Evolutionary conservation across 208 protist species (phyloP), one percentile per base, ranked within the genome.

Genomic region (Acanthamoeba polyphaga): DNA sequence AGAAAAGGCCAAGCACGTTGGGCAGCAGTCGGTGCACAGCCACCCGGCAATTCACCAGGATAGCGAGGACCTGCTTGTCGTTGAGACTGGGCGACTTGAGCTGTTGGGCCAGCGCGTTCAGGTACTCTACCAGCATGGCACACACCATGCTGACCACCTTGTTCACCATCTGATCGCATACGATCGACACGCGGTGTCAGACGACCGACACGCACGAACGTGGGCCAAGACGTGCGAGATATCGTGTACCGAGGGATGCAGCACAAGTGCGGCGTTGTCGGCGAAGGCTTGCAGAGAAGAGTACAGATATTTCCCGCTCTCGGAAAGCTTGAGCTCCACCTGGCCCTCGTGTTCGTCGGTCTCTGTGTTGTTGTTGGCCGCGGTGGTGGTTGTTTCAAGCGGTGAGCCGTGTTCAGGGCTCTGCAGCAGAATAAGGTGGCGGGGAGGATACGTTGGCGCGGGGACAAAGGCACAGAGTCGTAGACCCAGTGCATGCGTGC

Each of bases 251-350:
- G 66, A 19, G 9, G 66, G 66, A 9, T 72, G 66, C n/a, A 72
- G 66, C n/a, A 72, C 66, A 6, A 72, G 66, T 5, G 66, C 66
- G 24, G 66, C 66, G 29, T 72, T 72, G n/a, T 72, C 66, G 66
- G 66, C 24, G 15, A 72, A 72, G 66, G 66, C 24, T 27, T 38
- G 24, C 29, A 72, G 66, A 9, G 66, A 72, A 12, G 66, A 38
- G 66, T 72, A 72, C 66, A 72, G 66, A n/a, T 72, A 72, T 17
- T 72, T 72, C n/a, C 66, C 66, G 66, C 66, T 72, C 34, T 72
- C 66, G 66, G 66, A 72, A 10, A 72, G 66, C 66, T 72, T 72
- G n/a, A 72, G 66, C 66, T 72, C 66, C 29, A 7, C 6, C 19
- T 72, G 66, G 12, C 66, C 66, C n/a, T 72, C 66, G 29, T 19